Conservation (phyloP, 345 rosid species). For the Ailanthus altissimus region DNA sequence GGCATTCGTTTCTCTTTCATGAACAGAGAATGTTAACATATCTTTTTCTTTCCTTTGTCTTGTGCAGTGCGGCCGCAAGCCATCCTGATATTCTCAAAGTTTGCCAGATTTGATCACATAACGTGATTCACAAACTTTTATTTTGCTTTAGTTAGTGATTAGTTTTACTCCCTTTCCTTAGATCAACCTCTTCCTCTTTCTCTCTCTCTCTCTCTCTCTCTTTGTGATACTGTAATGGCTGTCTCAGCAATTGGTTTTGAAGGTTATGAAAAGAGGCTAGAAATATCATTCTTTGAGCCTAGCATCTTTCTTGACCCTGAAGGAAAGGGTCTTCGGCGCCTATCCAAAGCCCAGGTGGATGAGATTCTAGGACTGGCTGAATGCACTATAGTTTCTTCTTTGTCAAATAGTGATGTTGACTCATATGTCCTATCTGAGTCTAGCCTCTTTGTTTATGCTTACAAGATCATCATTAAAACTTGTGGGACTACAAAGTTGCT, state of each 20-base stretch:
- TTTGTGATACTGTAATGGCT: slow-evolving; percentile 44
- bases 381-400: slow-evolving; percentile 74
- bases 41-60: slow-evolving; percentile 9
- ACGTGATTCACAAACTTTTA: slow-evolving; percentile 31
- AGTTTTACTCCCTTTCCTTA: slow-evolving; percentile 16
- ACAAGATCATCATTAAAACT: slow-evolving; percentile 82
- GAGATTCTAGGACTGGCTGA: slow-evolving; percentile 67
- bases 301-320: slow-evolving; percentile 58
- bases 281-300: slow-evolving; percentile 62
- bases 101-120: slow-evolving; percentile 34
- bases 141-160: slow-evolving; percentile 21
- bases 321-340: slow-evolving; percentile 60
- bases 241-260: slow-evolving; percentile 85
- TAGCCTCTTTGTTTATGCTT: slow-evolving; percentile 75
- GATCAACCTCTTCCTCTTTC: slow-evolving; percentile 26
- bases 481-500: slow-evolving; percentile 88
- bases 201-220: slow-evolving; percentile 26
- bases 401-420: slow-evolving; percentile 58
- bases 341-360: slow-evolving; percentile 65
- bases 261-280: slow-evolving; percentile 92
- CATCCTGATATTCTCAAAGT: slow-evolving; percentile 54
- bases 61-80: slow-evolving; percentile 68
- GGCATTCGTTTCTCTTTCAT: background rate
- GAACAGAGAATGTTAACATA: background rate
- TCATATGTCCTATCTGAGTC: slow-evolving; percentile 86